Evolutionary conservation across 768 basidiomycete species (phyloP), one percentile per base, ranked within the genome.

Genomic region (Cubamyces sp.): DNA sequence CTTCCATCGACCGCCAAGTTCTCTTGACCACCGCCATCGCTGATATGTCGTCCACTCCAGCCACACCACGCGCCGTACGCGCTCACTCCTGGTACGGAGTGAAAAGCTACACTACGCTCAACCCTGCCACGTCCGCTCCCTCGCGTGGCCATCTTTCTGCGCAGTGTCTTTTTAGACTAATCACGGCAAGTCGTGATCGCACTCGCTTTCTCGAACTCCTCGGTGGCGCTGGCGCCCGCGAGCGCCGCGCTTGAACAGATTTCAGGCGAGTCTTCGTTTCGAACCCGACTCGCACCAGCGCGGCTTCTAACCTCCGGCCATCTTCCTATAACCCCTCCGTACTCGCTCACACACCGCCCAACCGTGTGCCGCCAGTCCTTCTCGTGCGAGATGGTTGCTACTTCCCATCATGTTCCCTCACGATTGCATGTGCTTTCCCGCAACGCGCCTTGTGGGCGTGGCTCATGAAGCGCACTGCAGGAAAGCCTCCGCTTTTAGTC

Each of bases 141-240:
- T 43, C 49, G 49, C 49, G 49, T 59, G 49, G 57, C 57, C 34
- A 26, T 40, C 23, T 43, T 58, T 51, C 57, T 21, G 26, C 49
- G n/a, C 37, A 28, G 47, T 49, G 57, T 30, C 57, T 51, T 19
- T 50, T 57, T 57, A 57, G 47, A 57, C 57, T 57, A 59, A 59
- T 59, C 57, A 59, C 57, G 57, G 41, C 57, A 59, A 41, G 28
- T 50, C 50, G 40, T 59, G 57, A 59, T 59, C 57, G 57, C 34
- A 34, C 57, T 45, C 18, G 16, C 41, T n/a, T 59, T 59, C 57
- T 59, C 57, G 57, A 59, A 59, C 5, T 19, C 25, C 40, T 21
- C 49, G 41, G 57, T 59, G 57, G 57, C 57, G 57, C 40, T n/a
- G 28, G 49, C 57, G 49, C 57, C 49, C 57, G 41, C 16, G 14